Base-by-base conservation (phyloP, 192 early-diverging fungal species). In the Umbelopsis isabellina region DNA sequence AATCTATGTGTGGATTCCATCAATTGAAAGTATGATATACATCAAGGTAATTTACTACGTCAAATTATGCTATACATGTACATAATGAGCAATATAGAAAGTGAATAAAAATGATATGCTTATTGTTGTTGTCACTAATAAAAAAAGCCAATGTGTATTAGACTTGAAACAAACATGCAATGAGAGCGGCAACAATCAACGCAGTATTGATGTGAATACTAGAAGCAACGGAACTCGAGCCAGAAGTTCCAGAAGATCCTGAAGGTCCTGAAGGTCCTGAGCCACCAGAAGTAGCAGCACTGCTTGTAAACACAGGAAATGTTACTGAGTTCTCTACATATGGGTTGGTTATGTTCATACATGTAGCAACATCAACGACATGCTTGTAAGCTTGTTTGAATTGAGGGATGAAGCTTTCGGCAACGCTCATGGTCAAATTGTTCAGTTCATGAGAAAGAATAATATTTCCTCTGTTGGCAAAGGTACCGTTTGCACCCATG, bases 311-410 rank as follows among this genome's bases (percentile, higher is more conserved):
- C 10, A 68, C 33, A 35, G 67, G 48, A 20, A 73, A 66, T 1
- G 25, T 73, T 20, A 78, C 72, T 50, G 50, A 66, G 30, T 41
- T 49, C 45, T 78, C 76, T 12, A 67, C 44, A 51, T 78, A 78
- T 49, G 76, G 76, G 16, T 78, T 15, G 27, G 76, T 78, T 23
- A 78, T 78, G 76, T 73, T 78, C 67, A 69, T 69, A 15, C 76
- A 78, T 8, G 76, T 78, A 47, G 76, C 76, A 23, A 78, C 72
- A 70, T 75, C 74, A 47, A 75, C 49, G 46, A 78, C 67, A 51
- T 78, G 45, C 64, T 73, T 74, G 65, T 74, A 78, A 44, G 72
- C 72, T 13, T 64, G 50, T 41, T 64, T n/a, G 53, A 74, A 71
- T 68, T 73, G 66, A 33, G 76, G 76, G 10, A 78, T 22, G 72